A percentile compares a stretch with the other conserved stretches of the same genome.
Evolutionary conservation across 441 rosid genomes (phyloP).

Genomic region (Gossypium lobatum): DNA sequence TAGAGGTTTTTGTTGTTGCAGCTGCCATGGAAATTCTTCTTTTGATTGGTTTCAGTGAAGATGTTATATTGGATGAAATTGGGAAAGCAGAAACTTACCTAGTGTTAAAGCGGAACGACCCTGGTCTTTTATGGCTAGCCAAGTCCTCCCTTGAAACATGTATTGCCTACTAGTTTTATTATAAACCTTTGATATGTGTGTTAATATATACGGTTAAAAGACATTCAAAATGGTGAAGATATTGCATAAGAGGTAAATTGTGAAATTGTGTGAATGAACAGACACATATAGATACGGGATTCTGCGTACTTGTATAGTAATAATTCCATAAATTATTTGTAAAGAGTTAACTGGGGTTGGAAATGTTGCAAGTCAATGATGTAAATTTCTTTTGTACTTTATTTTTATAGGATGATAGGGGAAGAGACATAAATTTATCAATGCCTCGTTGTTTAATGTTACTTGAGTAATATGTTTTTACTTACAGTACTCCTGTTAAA

Average conservation of each 20-base stretch:
- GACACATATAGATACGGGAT: neutral
- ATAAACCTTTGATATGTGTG: neutral
- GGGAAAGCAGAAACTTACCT: constrained; percentile 58
- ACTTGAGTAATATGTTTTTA: too few relatives aligned
- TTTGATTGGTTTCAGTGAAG: constrained; percentile 74
- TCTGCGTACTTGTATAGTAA: neutral
- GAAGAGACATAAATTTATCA: too few relatives aligned
- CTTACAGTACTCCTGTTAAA: too few relatives aligned
- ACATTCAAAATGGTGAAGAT: neutral
- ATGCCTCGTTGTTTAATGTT: too few relatives aligned
- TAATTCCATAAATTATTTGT: neutral
- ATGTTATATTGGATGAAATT: constrained; percentile 34
- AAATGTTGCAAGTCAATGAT: neutral
- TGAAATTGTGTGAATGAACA: neutral
- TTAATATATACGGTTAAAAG: neutral
- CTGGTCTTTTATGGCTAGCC: constrained; percentile 90
- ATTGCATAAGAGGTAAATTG: neutral
- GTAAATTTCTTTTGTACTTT: neutral
- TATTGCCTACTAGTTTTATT: constrained; percentile 28
- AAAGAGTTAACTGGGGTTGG: neutral
- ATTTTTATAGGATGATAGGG: neutral
- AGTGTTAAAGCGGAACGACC: constrained; percentile 83
- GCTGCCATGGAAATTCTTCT: constrained; percentile 79
- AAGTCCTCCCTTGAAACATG: constrained; percentile 67
- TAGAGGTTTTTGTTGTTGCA: constrained; percentile 25